These are phyloP conservation scores for Nigrospora oryzae DNA, from an alignment of 2,329 filamentous ascomycete species.

Conservation along the genomic window DNA sequence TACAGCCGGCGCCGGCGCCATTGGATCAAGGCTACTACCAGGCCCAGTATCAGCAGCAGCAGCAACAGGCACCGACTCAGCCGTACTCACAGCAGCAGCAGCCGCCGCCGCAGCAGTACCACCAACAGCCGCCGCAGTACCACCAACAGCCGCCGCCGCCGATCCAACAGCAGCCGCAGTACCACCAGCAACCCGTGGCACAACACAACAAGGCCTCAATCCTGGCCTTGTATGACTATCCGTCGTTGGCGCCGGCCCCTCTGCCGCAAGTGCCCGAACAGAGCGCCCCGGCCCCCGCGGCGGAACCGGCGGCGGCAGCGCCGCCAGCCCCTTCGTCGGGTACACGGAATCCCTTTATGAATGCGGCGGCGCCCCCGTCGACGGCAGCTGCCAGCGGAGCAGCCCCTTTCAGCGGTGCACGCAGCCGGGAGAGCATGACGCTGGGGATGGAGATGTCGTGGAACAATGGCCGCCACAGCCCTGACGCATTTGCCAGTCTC, in stretches of 20 bases:
- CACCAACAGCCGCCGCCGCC: conserved; percentile 19
- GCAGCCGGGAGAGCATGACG: conserved; percentile 64
- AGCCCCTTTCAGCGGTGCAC: conserved; percentile 26
- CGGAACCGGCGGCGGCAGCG: conserved; percentile 13
- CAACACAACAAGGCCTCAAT: conserved; percentile 60
- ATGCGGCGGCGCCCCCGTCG: not conserved
- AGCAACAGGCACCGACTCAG: conserved; percentile 15
- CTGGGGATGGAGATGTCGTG: conserved; percentile 56
- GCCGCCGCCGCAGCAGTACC: conserved; percentile 13
- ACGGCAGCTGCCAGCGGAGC: conserved; percentile 1
- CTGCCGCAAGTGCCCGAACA: conserved; percentile 20
- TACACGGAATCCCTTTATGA: not conserved
- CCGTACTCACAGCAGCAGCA: conserved; percentile 22
- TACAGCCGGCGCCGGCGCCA: conserved; percentile 4
- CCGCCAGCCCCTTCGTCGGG: conserved; percentile 7
- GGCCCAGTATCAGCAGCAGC: conserved; percentile 18
- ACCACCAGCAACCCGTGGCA: conserved; percentile 13
- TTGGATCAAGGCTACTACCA: conserved; percentile 6
- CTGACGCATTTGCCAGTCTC: conserved; percentile 71
- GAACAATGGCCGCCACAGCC: conserved; percentile 66
- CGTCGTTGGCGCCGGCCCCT: conserved; percentile 35
- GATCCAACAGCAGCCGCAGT: conserved; percentile 17
- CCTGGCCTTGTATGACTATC: conserved; percentile 63
- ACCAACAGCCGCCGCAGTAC: conserved; percentile 6
- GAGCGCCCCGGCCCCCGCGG: conserved; percentile 8